These are phyloP conservation scores for Pleurostoma richardsiae DNA, from an alignment of 2,329 filamentous ascomycete species.

Conservation along the genomic window DNA sequence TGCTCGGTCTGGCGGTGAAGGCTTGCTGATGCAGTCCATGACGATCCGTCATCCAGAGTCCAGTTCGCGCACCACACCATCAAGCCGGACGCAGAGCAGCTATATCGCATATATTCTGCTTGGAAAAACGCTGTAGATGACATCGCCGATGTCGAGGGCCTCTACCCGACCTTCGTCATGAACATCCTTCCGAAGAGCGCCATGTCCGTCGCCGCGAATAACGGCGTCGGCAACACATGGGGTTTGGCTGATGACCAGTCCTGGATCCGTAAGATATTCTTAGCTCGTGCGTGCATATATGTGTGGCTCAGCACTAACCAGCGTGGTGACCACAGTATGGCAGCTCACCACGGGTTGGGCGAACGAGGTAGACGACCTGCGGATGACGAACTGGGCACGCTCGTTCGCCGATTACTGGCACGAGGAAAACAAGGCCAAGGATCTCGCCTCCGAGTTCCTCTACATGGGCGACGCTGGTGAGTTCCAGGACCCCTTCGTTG, in stretches of 20 bases:
- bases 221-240: slow-evolving; percentile 32
- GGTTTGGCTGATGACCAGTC: slow-evolving; percentile 22
- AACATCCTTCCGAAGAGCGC: slow-evolving; percentile 21
- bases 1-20: too few species aligned
- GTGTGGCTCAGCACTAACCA: background rate
- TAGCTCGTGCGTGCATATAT: background rate
- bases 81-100: slow-evolving; percentile 22
- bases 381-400: slow-evolving; percentile 25
- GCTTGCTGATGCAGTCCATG: background rate
- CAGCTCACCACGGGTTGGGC: slow-evolving; percentile 31
- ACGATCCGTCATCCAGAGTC: slow-evolving; percentile 14
- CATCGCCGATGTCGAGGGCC: slow-evolving; percentile 26
- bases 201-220: slow-evolving; percentile 21
- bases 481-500: slow-evolving; percentile 26
- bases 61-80: slow-evolving; percentile 30
- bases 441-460: slow-evolving; percentile 24
- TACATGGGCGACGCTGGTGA: slow-evolving; percentile 31
- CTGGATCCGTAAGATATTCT: slow-evolving; percentile 19
- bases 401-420: slow-evolving; percentile 22
- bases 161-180: slow-evolving; percentile 29
- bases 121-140: slow-evolving; percentile 27
- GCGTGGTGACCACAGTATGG: slow-evolving; percentile 19
- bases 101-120: slow-evolving; percentile 23
- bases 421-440: slow-evolving; percentile 20
- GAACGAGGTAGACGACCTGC: slow-evolving; percentile 25